Evolutionary conservation across 345 rosid genomes (phyloP).

Genomic region (Balakata baccata): DNA sequence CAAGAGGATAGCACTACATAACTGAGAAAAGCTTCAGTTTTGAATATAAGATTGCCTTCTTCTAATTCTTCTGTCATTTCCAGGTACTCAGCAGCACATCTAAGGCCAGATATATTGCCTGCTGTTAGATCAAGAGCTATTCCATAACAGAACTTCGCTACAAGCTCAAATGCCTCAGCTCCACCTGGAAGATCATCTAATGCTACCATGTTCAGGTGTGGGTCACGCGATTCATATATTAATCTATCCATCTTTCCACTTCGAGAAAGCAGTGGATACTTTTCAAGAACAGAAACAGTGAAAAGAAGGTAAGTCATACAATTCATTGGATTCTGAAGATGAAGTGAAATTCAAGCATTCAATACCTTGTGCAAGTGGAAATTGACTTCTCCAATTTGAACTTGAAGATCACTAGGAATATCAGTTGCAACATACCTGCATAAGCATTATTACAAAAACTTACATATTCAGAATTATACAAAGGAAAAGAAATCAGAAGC

Average conservation of each 20-base stretch:
- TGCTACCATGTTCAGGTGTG: slow-evolving; percentile 48
- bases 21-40: slow-evolving; percentile 96
- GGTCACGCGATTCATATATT: slow-evolving; percentile 69
- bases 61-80: slow-evolving; percentile 99
- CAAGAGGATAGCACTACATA: slow-evolving; percentile 93
- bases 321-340: background rate
- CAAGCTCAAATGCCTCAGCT: slow-evolving; percentile 79
- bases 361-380: slow-evolving; percentile 93
- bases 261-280: slow-evolving; percentile 93
- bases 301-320: slow-evolving; percentile 9
- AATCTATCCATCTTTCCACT: slow-evolving; percentile 89
- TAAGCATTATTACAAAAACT: background rate
- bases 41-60: slow-evolving; percentile 95
- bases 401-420: slow-evolving; percentile 80
- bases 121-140: slow-evolving; percentile 91
- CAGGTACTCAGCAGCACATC: slow-evolving; percentile 95
- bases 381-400: slow-evolving; percentile 65
- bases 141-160: slow-evolving; percentile 94
- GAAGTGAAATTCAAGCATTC: slow-evolving; percentile 12
- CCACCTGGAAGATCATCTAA: slow-evolving; percentile 91
- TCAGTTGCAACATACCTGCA: slow-evolving; percentile 89
- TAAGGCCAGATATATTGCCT: slow-evolving; percentile 74
- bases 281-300: slow-evolving; percentile 14
- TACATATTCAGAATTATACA: background rate
- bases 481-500: background rate